A percentile compares a stretch with the other conserved stretches of the same genome.
phyloP scores from a whole-genome alignment of 768 basidiomycete genomes.

The Leccinum boreale region DNA sequence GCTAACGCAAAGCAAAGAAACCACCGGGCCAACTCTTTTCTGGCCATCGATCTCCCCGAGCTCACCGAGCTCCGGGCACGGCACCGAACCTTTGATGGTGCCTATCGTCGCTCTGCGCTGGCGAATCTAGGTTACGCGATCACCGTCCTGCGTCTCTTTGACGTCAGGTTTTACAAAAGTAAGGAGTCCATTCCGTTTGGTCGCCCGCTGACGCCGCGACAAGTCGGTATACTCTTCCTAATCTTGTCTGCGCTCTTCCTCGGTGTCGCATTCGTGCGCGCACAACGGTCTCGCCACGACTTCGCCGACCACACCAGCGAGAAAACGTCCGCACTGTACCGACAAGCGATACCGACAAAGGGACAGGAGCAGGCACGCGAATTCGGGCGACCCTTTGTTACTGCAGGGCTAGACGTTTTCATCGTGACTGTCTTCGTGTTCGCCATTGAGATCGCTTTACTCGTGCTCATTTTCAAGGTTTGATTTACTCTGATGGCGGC shows the following conservation, averaged over 20 bases:
- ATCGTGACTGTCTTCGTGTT: constrained; percentile 59
- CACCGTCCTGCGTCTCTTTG: constrained; percentile 77
- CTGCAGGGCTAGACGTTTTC: constrained; percentile 71
- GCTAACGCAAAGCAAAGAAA: constrained; percentile 31
- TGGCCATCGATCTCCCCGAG: constrained; percentile 51
- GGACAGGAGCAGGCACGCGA: constrained; percentile 60
- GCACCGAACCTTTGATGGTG: constrained; percentile 80
- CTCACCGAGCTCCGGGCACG: constrained; percentile 76
- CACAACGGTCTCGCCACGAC: constrained; percentile 67
- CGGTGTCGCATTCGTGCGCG: constrained; percentile 54
- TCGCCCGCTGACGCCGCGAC: not conserved
- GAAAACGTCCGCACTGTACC: constrained; percentile 23
- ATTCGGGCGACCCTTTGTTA: constrained; percentile 75
- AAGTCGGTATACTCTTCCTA: constrained; percentile 62
- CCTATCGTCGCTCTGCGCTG: constrained; percentile 74
- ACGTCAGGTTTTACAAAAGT: constrained; percentile 71
- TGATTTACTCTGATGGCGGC: constrained; percentile 3
- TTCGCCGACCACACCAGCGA: constrained; percentile 62
- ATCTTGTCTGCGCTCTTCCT: constrained; percentile 61
- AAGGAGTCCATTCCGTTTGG: constrained; percentile 17
- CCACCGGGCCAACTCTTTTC: constrained; percentile 49
- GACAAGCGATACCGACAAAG: constrained; percentile 46
- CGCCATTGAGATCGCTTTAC: constrained; percentile 59
- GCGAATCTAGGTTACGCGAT: constrained; percentile 71
- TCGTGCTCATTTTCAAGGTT: constrained; percentile 54